phyloP scores from a whole-genome alignment of 139 green algal species.

The Cymbomonas tetramitiformis region DNA sequence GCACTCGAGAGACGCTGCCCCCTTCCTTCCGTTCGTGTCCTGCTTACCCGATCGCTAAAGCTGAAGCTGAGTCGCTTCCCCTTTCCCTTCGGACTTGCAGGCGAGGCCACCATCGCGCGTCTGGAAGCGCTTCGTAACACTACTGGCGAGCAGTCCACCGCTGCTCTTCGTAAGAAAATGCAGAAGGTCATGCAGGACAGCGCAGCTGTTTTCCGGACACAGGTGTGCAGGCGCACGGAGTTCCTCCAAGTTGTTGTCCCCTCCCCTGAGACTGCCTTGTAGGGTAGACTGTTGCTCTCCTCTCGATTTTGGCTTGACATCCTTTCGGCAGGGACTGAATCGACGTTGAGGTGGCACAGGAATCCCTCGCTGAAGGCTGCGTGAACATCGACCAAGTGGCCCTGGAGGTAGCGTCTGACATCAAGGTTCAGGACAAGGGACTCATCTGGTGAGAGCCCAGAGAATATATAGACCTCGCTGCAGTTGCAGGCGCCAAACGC shows the following conservation, averaged over 20 bases:
- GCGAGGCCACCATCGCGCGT: conserved; percentile 53
- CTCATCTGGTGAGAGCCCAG: conserved; percentile 28
- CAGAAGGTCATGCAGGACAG: conserved; percentile 54
- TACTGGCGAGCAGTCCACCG: conserved; percentile 55
- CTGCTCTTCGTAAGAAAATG: conserved; percentile 54
- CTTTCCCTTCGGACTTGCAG: conserved; percentile 52
- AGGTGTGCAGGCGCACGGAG: too few species aligned
- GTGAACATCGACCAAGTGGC: conserved; percentile 66
- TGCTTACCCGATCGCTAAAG: too few species aligned
- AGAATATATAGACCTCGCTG: background rate
- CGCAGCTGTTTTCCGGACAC: conserved; percentile 85
- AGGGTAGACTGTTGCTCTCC: too few species aligned
- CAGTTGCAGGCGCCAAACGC: background rate
- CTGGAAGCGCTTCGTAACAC: conserved; percentile 76
- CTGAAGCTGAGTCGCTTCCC: too few species aligned
- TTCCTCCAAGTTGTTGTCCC: too few species aligned
- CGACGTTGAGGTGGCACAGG: too few species aligned
- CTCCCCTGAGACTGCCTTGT: too few species aligned
- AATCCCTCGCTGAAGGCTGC: conserved; percentile 64
- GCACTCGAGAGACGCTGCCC: too few species aligned
- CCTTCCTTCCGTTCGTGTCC: too few species aligned
- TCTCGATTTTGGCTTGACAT: too few species aligned
- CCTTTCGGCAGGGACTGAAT: too few species aligned
- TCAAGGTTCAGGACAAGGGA: conserved; percentile 39
- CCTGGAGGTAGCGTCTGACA: conserved; percentile 52